Evolutionary conservation across 2,329 filamentous ascomycete species (phyloP), one percentile per base, ranked within the genome.

Genomic region (Pestalotiopsis sp.): DNA sequence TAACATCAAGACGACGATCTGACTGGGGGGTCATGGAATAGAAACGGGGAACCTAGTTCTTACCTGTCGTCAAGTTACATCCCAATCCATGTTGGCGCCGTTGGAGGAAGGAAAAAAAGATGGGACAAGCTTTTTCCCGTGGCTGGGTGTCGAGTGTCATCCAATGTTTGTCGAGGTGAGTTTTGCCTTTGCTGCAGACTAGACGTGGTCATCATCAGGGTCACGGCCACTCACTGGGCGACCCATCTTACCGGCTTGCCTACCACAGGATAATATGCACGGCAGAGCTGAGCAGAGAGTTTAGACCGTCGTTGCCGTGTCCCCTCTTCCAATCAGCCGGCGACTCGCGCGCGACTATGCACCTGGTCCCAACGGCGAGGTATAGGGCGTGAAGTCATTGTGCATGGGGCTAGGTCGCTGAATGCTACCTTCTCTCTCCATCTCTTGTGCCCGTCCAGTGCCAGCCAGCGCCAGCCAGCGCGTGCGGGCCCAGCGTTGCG

Each of bases 121-220:
- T 11, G 36, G n/a, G 39, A 64, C 61, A 64, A 49, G 38, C 61
- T 64, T 64, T 63, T 27, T 59, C 31, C 31, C 13, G 61, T 64
- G 61, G 61, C 61, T 52, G n/a, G 9, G 49, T 64, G 61, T 52
- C 38, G n/a, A 3, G 49, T 64, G 61, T 52, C 38, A 64, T 49
- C 61, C 61, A 64, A 49, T 49, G 61, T 64, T n/a, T 38, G 38
- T 25, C 38, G 12, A 27, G 4, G 36, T 62, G 36, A 62, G n/a
- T 20, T 41, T 25, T 14, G 13, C 41, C 41, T 49, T 49, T 49
- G 39, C 39, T 13, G 41, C 41, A 49, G 13, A 49, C 13, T 14
- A 49, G 41, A 49, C 41, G n/a, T 14, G 41, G n/a, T n/a, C 4
- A 45, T n/a, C 13, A n/a, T 49, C 41, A 49, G 13, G 17, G 17